Base-by-base conservation (phyloP, 202 grass and related monocot species). In the Musa balbisiana region DNA sequence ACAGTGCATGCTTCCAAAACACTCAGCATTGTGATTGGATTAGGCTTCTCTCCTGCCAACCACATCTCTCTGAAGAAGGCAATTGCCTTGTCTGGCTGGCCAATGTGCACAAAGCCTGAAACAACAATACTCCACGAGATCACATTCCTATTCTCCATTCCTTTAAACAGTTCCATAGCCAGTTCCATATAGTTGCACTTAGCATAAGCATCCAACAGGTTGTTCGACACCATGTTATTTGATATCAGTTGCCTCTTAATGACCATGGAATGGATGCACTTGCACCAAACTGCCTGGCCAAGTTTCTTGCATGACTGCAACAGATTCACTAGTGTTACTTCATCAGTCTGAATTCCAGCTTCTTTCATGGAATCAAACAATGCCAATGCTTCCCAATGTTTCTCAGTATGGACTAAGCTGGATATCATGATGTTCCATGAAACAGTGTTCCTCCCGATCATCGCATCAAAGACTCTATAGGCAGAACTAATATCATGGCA, bases 391-490 rank as follows among this genome's bases (percentile, higher is more conserved):
- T 92, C 79, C 13, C 20, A 2, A 53, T 52, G 52, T 21, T 9
- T 43, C 49, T 74, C 84, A 15, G n/a, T 52, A 43, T 82, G 86
- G 14, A 86, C 51, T 10, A 88, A 83, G 17, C 83, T 86, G 3
- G 86, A 86, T 22, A 92, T 75, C 25, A 88, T 92, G 67, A 71
- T 86, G 80, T 88, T 92, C 89, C 89, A 92, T 55, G 89, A 88
- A 13, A 92, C 86, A 23, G 73, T 75, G 24, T 88, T 92, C 75
- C 69, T 81, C 10, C 63, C 5, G 5, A 49, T 11, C 75, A 84
- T 88, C 16, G 14, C 12, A 19, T 79, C 72, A 11, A 92, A 92
- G 29, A 86, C 72, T 49, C 43, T 62, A 10, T 59, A 43, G 6
- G 86, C 84, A 21, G 81, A 88, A 62, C 15, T 23, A 19, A 84